Conservation (phyloP, 176 grass and related monocot genomes). For the Juncus inflexus region DNA sequence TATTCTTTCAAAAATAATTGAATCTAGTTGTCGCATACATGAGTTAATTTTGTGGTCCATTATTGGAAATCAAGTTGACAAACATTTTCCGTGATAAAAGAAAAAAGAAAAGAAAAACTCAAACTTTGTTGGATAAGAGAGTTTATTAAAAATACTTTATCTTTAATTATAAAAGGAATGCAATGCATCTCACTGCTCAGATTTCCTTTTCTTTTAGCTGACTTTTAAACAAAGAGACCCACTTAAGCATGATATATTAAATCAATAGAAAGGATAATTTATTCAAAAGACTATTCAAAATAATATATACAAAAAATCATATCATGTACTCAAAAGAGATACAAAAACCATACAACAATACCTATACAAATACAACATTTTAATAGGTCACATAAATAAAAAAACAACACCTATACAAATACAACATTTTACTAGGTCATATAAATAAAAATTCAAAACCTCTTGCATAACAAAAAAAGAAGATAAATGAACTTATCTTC, state of each 20-base stretch:
- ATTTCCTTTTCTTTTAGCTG: no score
- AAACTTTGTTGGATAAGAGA: not conserved
- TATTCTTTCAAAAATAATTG: no score
- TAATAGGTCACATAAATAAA: not conserved
- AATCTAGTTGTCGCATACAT: no score
- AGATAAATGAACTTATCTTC: not conserved
- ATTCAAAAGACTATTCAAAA: not conserved
- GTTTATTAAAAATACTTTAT: no score
- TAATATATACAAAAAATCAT: no score
- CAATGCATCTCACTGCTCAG: not conserved
- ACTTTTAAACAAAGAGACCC: not conserved
- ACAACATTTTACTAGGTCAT: no score
- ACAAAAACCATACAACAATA: not conserved
- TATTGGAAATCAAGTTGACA: no score
- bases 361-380: not conserved
- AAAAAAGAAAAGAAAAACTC: not conserved
- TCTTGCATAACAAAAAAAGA: slow-evolving; percentile 9
- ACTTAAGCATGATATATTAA: not conserved
- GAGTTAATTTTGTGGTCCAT: no score
- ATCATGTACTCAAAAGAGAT: slow-evolving; percentile 3
- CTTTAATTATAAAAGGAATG: no score
- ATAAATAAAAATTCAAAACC: not conserved
- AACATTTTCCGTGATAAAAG: no score
- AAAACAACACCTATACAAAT: not conserved
- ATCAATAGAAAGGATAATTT: not conserved